These are phyloP conservation scores for Diaporthe sp. DNA, from an alignment of 2,329 filamentous ascomycete species.

Conservation along the genomic window DNA sequence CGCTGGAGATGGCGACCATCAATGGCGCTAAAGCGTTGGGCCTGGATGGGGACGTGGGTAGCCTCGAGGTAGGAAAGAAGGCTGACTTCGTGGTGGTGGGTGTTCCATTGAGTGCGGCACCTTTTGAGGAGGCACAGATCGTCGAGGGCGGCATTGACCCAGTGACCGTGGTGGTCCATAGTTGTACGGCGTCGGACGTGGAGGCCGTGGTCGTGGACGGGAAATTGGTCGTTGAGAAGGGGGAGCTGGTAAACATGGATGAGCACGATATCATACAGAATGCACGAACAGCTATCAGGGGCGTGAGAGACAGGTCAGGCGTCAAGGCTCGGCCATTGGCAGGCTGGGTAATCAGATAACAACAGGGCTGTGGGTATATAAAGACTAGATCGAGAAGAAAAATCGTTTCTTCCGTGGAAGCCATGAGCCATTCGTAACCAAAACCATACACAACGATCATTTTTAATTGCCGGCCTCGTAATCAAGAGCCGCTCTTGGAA, in stretches of 20 bases:
- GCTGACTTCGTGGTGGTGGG: slow-evolving; percentile 50
- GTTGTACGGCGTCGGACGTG: slow-evolving; percentile 40
- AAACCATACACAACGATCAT: background rate
- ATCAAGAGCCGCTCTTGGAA: slow-evolving; percentile 17
- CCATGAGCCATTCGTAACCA: slow-evolving; percentile 25
- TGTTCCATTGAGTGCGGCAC: slow-evolving; percentile 5
- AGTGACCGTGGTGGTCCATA: slow-evolving; percentile 47
- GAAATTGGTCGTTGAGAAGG: slow-evolving; percentile 38
- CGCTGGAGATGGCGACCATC: slow-evolving; percentile 63
- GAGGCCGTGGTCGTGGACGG: slow-evolving; percentile 43
- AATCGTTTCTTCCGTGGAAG: slow-evolving; percentile 27
- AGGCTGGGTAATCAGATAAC: slow-evolving; percentile 23
- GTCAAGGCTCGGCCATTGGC: slow-evolving; percentile 19
- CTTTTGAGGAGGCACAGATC: slow-evolving; percentile 37
- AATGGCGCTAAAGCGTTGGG: slow-evolving; percentile 60
- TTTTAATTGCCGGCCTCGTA: background rate
- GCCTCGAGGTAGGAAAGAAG: slow-evolving; percentile 54
- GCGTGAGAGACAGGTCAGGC: slow-evolving; percentile 14
- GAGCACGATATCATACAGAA: slow-evolving; percentile 33
- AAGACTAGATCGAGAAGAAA: slow-evolving; percentile 14
- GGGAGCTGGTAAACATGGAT: slow-evolving; percentile 39
- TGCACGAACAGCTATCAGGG: slow-evolving; percentile 1
- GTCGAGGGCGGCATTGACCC: slow-evolving; percentile 47
- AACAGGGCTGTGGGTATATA: slow-evolving; percentile 20
- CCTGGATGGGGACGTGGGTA: slow-evolving; percentile 50